Evolutionary conservation across 306 rosid species (phyloP), one percentile per base, ranked within the genome.

Genomic region (Datisca glomerata): DNA sequence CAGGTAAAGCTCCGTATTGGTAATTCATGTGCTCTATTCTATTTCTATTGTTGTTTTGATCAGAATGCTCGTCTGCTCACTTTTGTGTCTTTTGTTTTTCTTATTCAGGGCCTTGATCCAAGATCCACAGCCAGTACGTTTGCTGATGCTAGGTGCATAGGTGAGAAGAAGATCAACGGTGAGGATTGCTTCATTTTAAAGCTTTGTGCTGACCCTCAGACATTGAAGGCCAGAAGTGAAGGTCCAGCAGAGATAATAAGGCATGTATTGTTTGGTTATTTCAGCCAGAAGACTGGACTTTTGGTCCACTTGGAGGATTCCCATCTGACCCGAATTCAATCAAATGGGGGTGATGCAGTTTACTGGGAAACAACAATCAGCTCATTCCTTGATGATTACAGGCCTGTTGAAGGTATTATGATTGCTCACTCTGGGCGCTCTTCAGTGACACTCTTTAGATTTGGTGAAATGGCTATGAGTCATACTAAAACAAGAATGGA

Each of bases 381-480:
- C 57, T 91, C 98, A 12, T 84, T 67, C 80, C 98, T 91, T 6
- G 75, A 74, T 40, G 96, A 91, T 67, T 91, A 91, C 62, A 70
- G 79, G 62, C 69, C 96, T 16, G 98, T 80, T 57, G 98, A 91
- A 61, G 98, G 98, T 55, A 85, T 91, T 77, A 78, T 91, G 98
- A 73, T 91, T 21, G 98, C 98, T 1, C 96, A 91, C 67, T 85
- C 96, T 0, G 98, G 98, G 51, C 91, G 81, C 47, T 84, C 98
- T 3, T 85, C 78, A 45, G 96, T 85, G 27, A 91, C 94, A 21
- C 98, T 91, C 27, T 91, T 84, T 73, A 70, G 92, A 58, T 91
- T 91, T 4, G 98, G 98, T 12, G 98, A 91, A 64, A 91, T 73
- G 86, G 98, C 96, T 16, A 80, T 91, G 98, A 91, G 98, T 61